Percentiles rank a stretch among this genome's conserved stretches.
phyloP scores from a whole-genome alignment of 75 land plant genomes.

The Cryptomeria japonica region DNA sequence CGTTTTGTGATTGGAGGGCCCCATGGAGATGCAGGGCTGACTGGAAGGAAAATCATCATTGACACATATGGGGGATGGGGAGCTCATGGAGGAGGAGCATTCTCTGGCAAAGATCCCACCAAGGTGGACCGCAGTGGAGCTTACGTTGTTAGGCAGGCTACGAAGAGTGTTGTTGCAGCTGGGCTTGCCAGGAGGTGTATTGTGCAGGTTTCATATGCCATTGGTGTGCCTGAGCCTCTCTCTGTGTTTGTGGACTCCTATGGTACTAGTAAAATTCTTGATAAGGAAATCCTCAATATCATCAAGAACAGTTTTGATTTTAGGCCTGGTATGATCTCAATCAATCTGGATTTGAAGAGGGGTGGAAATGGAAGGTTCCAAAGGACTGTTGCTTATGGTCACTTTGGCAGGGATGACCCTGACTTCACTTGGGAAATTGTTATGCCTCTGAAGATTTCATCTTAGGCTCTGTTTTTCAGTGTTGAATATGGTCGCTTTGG shows the following conservation, averaged over 20 bases:
- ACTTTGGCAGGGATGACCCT: slow-evolving; percentile 34
- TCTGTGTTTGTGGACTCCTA: slow-evolving; percentile 46
- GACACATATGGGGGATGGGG: slow-evolving; percentile 57
- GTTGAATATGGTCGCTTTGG: slow-evolving; percentile 37
- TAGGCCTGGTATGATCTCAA: slow-evolving; percentile 49
- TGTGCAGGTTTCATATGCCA: slow-evolving; percentile 44
- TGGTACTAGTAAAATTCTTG: slow-evolving; percentile 29
- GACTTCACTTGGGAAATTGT: slow-evolving; percentile 80
- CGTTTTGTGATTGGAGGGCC: slow-evolving; percentile 70
- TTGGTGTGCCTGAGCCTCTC: slow-evolving; percentile 46
- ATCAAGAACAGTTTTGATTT: slow-evolving; percentile 51
- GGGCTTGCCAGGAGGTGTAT: slow-evolving; percentile 31
- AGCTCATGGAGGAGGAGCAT: slow-evolving; percentile 36
- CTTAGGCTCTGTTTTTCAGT: neutral
- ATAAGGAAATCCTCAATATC: slow-evolving; percentile 34
- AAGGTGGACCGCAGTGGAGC: slow-evolving; percentile 35
- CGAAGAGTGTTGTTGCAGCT: slow-evolving; percentile 32
- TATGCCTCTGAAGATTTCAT: slow-evolving; percentile 23
- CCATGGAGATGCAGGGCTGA: slow-evolving; percentile 75
- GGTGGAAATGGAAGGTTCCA: slow-evolving; percentile 48
- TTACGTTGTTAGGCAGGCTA: slow-evolving; percentile 26
- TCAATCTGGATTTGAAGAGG: slow-evolving; percentile 40
- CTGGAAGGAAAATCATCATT: slow-evolving; percentile 61
- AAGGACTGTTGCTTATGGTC: slow-evolving; percentile 49
- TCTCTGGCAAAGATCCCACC: slow-evolving; percentile 44